A percentile compares a stretch with the other conserved stretches of the same genome.
phyloP scores from a whole-genome alignment of 805 yeast species.

The Metschnikowia cerradonensis region DNA sequence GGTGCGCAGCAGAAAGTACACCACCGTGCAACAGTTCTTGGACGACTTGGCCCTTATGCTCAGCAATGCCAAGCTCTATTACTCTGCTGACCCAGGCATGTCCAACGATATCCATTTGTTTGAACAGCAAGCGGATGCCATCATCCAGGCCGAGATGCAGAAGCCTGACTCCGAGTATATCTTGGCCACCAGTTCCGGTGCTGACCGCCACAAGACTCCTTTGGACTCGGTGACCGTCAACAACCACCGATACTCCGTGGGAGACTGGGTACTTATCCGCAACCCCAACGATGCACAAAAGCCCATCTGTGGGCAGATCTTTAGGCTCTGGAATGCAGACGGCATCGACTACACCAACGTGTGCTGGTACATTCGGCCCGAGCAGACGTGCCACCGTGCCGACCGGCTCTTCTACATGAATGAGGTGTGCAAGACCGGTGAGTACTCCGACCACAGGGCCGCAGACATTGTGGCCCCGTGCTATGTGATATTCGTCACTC shows the following conservation, averaged over 20 bases:
- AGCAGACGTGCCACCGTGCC: constrained; percentile 91
- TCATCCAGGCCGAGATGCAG: constrained; percentile 64
- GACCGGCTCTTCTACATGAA: constrained; percentile 88
- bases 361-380: constrained; percentile 97
- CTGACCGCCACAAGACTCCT: constrained; percentile 66
- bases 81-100: constrained; percentile 49
- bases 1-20: constrained; percentile 80
- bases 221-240: constrained; percentile 68
- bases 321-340: constrained; percentile 92
- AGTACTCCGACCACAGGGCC: constrained; percentile 88
- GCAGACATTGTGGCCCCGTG: constrained; percentile 91
- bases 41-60: constrained; percentile 74
- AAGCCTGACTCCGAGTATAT: constrained; percentile 79
- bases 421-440: constrained; percentile 95
- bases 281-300: constrained; percentile 85
- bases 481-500: constrained; percentile 89
- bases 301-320: constrained; percentile 92
- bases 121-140: constrained; percentile 55
- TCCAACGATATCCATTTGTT: constrained; percentile 59
- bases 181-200: constrained; percentile 34
- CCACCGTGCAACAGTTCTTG: constrained; percentile 69
- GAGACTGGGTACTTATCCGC: constrained; percentile 89
- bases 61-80: constrained; percentile 63
- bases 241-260: constrained; percentile 74
- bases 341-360: constrained; percentile 82